Conservation (phyloP, 2,329 filamentous ascomycete genomes). For the Talaromyces sp. region DNA sequence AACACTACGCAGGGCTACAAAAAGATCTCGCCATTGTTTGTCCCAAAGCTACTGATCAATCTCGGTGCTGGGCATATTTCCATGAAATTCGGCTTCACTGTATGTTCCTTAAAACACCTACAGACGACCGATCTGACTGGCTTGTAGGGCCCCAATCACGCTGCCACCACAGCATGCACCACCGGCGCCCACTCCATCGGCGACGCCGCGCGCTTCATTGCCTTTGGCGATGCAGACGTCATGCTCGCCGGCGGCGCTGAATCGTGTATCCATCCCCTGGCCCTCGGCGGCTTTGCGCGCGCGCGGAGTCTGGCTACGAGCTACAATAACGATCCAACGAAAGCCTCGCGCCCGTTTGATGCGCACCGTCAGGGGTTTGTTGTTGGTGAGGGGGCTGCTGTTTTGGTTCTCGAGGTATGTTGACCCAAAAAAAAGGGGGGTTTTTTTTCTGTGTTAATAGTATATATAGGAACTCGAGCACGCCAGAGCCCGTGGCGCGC, state of each 20-base stretch:
- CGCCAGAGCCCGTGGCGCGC: constrained; percentile 70
- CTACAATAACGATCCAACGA: constrained; percentile 66
- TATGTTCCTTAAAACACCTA: constrained; percentile 19
- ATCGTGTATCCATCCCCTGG: constrained; percentile 90
- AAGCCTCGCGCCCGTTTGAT: constrained; percentile 85
- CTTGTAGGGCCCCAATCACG: constrained; percentile 76
- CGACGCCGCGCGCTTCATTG: constrained; percentile 87
- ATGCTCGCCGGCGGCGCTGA: constrained; percentile 97
- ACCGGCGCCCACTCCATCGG: constrained; percentile 93
- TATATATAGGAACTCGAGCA: constrained; percentile 69
- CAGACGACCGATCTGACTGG: background rate
- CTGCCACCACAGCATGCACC: constrained; percentile 90
- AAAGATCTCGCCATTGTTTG: constrained; percentile 89
- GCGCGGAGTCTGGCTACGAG: constrained; percentile 78
- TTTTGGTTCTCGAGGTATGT: constrained; percentile 71
- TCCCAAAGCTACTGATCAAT: constrained; percentile 89
- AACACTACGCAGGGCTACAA: constrained; percentile 65
- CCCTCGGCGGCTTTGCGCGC: constrained; percentile 84
- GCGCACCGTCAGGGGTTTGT: constrained; percentile 76
- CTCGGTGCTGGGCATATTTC: constrained; percentile 91
- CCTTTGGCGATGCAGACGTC: constrained; percentile 84
- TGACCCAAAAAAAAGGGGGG: constrained; percentile 7
- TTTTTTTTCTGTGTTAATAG: background rate
- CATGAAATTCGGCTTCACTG: constrained; percentile 79
- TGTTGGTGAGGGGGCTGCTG: constrained; percentile 84